Percentiles rank a stretch among this genome's conserved stretches.
Evolutionary conservation across 306 rosid genomes (phyloP).

Genomic region (Sphenostylis stenocarpa): DNA sequence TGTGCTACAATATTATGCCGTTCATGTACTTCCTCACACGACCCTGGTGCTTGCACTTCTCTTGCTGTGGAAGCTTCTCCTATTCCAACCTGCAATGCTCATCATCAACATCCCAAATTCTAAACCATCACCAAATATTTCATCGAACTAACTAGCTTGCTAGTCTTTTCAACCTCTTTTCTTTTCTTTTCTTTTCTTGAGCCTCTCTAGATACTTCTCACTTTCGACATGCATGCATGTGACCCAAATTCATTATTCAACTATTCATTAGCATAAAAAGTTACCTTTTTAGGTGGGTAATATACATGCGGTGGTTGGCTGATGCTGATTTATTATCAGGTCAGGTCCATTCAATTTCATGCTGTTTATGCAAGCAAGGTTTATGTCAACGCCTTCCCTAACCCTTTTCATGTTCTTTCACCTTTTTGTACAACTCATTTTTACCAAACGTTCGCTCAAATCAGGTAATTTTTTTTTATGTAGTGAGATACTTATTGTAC

Average conservation of each 20-base stretch:
- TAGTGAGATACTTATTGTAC: not conserved
- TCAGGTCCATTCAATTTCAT: conserved; percentile 39
- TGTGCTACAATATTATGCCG: conserved; percentile 24
- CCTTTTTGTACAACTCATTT: conserved; percentile 11
- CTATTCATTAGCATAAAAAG: not conserved
- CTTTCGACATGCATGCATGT: not conserved
- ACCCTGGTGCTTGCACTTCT: conserved; percentile 50
- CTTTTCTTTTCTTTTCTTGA: not conserved
- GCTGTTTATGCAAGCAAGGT: conserved; percentile 62
- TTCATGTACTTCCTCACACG: conserved; percentile 58
- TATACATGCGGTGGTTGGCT: conserved; percentile 39
- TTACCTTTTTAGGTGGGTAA: conserved; percentile 34
- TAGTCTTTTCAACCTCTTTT: conserved; percentile 34
- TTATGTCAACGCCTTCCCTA: conserved; percentile 24
- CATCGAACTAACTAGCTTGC: not conserved
- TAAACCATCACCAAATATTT: not conserved
- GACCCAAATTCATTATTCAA: not conserved
- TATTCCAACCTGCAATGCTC: conserved; percentile 67
- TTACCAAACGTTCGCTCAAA: conserved; percentile 8
- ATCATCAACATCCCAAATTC: conserved; percentile 1
- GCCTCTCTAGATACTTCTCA: not conserved
- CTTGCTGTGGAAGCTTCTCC: conserved; percentile 70
- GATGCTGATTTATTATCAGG: conserved; percentile 42
- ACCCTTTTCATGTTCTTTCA: conserved; percentile 14
- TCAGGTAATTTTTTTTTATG: not conserved